Evolutionary conservation across 768 basidiomycete genomes (phyloP).

Genomic region (Boletus pseudopeckii): DNA sequence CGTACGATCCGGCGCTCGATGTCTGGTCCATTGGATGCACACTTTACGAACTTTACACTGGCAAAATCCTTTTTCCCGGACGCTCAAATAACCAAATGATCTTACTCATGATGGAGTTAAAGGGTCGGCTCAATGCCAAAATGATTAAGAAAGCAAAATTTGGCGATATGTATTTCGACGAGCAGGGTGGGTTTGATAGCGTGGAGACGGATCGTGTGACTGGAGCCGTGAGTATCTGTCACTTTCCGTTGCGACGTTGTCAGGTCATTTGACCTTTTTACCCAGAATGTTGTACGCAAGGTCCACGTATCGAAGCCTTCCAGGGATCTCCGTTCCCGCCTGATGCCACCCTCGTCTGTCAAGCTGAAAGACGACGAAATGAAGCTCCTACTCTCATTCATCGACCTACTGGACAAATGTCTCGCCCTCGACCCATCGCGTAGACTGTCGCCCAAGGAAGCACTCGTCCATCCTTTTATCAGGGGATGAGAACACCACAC

Average conservation of each 20-base stretch:
- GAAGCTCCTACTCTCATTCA: constrained; percentile 72
- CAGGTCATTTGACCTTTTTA: constrained; percentile 19
- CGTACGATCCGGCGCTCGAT: constrained; percentile 91
- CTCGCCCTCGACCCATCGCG: constrained; percentile 81
- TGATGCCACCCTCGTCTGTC: constrained; percentile 75
- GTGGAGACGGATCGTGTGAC: constrained; percentile 83
- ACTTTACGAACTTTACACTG: constrained; percentile 91
- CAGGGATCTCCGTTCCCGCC: constrained; percentile 73
- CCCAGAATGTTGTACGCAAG: constrained; percentile 77
- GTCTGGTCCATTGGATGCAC: constrained; percentile 98
- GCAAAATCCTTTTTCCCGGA: constrained; percentile 96
- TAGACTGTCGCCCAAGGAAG: constrained; percentile 87
- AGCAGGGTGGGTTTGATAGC: constrained; percentile 81
- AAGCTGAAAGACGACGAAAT: constrained; percentile 88
- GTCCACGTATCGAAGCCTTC: constrained; percentile 81
- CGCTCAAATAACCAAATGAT: constrained; percentile 98
- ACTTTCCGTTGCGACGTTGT: constrained; percentile 1
- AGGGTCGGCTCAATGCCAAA: constrained; percentile 88
- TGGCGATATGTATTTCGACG: constrained; percentile 90
- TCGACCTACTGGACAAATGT: constrained; percentile 91
- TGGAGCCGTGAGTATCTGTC: constrained; percentile 60
- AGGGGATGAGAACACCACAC: constrained; percentile 40
- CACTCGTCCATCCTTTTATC: constrained; percentile 83
- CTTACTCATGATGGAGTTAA: constrained; percentile 95
- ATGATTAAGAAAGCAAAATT: constrained; percentile 95